phyloP scores from a whole-genome alignment of 2,329 filamentous ascomycete species.

The Exophiala sp. region DNA sequence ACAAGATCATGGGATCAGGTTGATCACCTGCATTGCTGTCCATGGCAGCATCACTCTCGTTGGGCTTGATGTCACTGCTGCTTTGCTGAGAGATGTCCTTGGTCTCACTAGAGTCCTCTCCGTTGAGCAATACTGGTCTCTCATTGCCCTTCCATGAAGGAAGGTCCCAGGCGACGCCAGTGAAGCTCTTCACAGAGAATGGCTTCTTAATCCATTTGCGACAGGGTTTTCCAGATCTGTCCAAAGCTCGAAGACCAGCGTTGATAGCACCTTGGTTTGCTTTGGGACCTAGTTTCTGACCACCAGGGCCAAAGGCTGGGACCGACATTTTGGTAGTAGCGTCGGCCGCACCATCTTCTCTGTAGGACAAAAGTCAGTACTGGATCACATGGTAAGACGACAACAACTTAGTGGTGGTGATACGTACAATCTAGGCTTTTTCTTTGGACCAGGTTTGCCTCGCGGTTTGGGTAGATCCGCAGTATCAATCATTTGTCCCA shows the following conservation, averaged over 20 bases:
- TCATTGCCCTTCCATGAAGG: constrained; percentile 71
- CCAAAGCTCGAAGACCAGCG: constrained; percentile 86
- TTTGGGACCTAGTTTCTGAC: constrained; percentile 88
- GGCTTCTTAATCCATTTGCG: constrained; percentile 84
- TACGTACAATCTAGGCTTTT: constrained; percentile 82
- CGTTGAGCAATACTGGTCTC: constrained; percentile 30
- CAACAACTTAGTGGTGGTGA: constrained; percentile 33
- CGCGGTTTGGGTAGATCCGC: constrained; percentile 61
- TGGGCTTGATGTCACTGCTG: constrained; percentile 56
- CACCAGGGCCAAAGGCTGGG: constrained; percentile 41
- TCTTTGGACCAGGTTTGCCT: constrained; percentile 92
- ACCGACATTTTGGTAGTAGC: constrained; percentile 46
- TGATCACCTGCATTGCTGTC: constrained; percentile 53
- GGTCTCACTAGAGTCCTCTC: constrained; percentile 60
- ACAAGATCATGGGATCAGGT: constrained; percentile 42
- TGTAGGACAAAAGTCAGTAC: constrained; percentile 28
- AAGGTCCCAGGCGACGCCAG: constrained; percentile 77
- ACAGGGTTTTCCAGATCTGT: constrained; percentile 86
- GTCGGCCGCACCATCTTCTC: constrained; percentile 51
- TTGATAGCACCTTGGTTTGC: constrained; percentile 98
- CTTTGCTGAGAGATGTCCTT: constrained; percentile 54
- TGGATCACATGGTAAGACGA: constrained; percentile 31
- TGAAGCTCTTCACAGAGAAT: constrained; percentile 87
- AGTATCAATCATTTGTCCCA: constrained; percentile 50
- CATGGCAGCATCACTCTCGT: constrained; percentile 56